Evolutionary conservation across 306 rosid genomes (phyloP), one percentile per base, ranked within the genome.

Genomic region (Mucuna pruriens): DNA sequence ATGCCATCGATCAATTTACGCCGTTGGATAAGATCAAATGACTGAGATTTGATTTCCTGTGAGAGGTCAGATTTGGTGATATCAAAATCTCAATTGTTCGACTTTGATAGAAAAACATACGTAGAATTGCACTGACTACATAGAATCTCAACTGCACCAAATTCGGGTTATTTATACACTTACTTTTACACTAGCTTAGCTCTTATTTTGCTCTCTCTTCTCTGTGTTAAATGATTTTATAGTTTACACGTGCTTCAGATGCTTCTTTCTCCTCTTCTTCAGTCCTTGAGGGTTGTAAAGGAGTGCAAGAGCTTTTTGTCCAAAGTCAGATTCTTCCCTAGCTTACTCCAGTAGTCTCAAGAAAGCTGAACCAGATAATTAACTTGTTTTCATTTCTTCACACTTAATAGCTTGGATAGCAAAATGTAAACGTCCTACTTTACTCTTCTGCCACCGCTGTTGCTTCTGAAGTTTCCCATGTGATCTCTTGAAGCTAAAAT

Each of bases 401-500:
- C n/a, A n/a, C 57, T n/a, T 49, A 12, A 49, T 12, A 45, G 16
- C 51, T 45, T 45, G 51, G 12, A 45, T 45, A 45, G 51, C 16
- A 10, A 45, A 45, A 10, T 15, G 6, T 46, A n/a, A 3, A 42
- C 3, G 12, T 1, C 3, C 12, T 2, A 62, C 42, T 42, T 64
- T 64, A 31, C 23, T 34, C 46, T n/a, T 64, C 70, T 34, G 46
- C 16, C 48, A 64, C 48, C 7, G 16, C 46, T 40, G 46, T 36
- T 64, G 45, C 29, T 34, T 31, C 49, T 17, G n/a, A 26, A 66
- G 72, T 38, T 17, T 10, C 31, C 31, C 72, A 19, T 66, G 33
- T 66, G 72, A 66, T 38, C 71, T 64, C 10, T 60, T 65, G n/a
- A 36, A 65, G n/a, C 26, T 36, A 17, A 36, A 65, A 38, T 38